Evolutionary conservation across 805 yeast species (phyloP).

Genomic region (Metschnikowia vanudenii): DNA sequence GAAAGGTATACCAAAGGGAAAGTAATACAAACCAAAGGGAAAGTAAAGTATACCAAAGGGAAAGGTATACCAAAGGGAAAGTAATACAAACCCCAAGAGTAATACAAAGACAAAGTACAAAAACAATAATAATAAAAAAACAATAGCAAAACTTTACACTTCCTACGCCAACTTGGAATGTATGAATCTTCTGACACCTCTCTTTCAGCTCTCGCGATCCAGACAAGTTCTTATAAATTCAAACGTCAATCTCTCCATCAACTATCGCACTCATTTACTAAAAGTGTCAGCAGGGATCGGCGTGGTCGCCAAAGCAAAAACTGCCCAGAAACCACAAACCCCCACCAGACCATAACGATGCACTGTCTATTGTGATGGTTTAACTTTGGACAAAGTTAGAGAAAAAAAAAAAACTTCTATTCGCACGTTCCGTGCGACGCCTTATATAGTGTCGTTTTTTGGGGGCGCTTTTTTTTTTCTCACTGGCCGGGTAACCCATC

Average conservation of each 20-base stretch:
- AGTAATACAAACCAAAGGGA: too few relatives aligned
- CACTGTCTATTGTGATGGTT: conserved; percentile 72
- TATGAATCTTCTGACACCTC: conserved; percentile 52
- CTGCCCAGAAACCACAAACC: conserved; percentile 26
- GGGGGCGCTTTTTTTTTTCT: neutral
- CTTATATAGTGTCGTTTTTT: conserved; percentile 8
- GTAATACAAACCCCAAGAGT: too few relatives aligned
- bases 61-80: too few relatives aligned
- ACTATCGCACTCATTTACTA: conserved; percentile 40
- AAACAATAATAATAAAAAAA: neutral
- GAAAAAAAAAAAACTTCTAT: conserved; percentile 18
- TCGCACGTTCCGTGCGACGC: neutral
- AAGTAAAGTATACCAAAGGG: too few relatives aligned
- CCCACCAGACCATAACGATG: conserved; percentile 35
- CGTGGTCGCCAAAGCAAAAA: conserved; percentile 27
- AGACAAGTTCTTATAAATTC: conserved; percentile 50
- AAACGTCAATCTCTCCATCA: conserved; percentile 43
- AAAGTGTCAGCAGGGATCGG: conserved; percentile 23
- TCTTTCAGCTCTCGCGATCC: conserved; percentile 45
- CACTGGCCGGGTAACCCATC: too few relatives aligned
- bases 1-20: too few relatives aligned
- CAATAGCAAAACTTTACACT: too few relatives aligned
- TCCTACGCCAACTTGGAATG: conserved; percentile 19
- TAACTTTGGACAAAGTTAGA: conserved; percentile 62
- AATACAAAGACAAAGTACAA: too few relatives aligned